Evolutionary conservation across 2,329 filamentous ascomycete genomes (phyloP), one percentile per base, ranked within the genome.

Genomic region (Exophiala calicioides): DNA sequence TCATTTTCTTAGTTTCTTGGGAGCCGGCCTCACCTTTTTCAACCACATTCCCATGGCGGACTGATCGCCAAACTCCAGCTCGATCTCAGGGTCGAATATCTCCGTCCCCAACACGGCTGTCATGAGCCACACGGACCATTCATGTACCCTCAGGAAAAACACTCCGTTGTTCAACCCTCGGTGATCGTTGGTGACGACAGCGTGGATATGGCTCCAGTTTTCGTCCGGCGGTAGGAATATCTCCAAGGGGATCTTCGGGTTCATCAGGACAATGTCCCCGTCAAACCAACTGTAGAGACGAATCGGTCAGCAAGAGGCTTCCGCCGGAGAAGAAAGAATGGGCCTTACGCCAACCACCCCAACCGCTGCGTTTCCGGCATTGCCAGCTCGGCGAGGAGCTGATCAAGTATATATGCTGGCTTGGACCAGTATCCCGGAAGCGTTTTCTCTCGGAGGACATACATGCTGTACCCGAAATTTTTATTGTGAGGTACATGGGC

Each of bases 251-350:
- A 68, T 60, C 16, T 65, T 59, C 1, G 59, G 58, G 48, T 68
- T 68, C 49, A 68, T 59, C 18, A 68, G 47, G 9, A 67, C 55
- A 0, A 60, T 61, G 34, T 68, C 65, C 32, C 55, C 60, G 41
- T 68, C 65, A 31, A 62, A 60, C 61, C 65, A 68, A 44, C 62
- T 66, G 63, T 15, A 65, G 58, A 50, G 65, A 66, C 12, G 52
- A 51, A 16, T 63, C 59, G 13, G 8, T 46, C 8, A 23, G 35
- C 19, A n/a, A 34, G 12, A 3, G 18, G 12, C 23, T 16, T 32
- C 8, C 26, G 5, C 9, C 15, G 30, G 6, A 13, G 13, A 23
- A 7, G n/a, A 18, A 8, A 7, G 4, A 12, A 3, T 5, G 31
- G 8, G 13, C 40, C 44, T 37, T 33, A 49, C 45, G 68, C 63